Base-by-base conservation (phyloP, 768 basidiomycete species). In the Pleurotus sapidus region DNA sequence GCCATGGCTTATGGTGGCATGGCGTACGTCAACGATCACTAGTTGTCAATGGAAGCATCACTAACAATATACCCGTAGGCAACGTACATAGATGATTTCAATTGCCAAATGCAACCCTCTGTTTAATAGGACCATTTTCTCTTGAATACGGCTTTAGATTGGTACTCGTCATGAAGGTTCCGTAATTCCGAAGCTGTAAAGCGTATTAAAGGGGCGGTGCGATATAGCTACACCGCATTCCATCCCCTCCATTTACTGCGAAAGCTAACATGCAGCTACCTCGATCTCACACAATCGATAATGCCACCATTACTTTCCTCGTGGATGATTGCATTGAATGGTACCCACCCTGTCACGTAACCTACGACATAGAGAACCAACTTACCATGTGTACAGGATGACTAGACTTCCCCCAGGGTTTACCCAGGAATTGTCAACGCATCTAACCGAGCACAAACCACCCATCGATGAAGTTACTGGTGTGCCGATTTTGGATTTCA, bases 251-350 rank as follows among this genome's bases (percentile, higher is more conserved):
- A 3, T 27, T 27, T 27, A 7, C 27, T 5, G 27, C 27, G 27
- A 27, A 27, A 27, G 4, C 27, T 7, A 34, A 34, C 30, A 20
- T 34, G 49, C 25, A 14, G 14, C 39, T n/a, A 17, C 46, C 3
- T 48, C 24, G 11, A 6, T 3, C 24, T 15, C 51, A 24, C 11
- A 49, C 58, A n/a, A 74, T 76, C 38, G 73, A 76, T 51, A 73
- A 65, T 45, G 63, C 77, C 49, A 69, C 65, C 1, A 77, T 89
- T 58, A 88, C 82, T 0, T 87, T 91, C 62, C 77, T 91, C 6
- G 88, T 91, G 25, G 90, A 91, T 66, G 89, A 91, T 62, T 77
- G 70, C 57, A 84, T 92, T 37, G 91, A 93, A 86, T 93, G 91
- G 91, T 87, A 61, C 46, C 63, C 7, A 17, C 37, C 9, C 30